Evolutionary conservation across 257 asterid genomes (phyloP), one percentile per base, ranked within the genome.

Genomic region (Salvia miltiorrhiza): DNA sequence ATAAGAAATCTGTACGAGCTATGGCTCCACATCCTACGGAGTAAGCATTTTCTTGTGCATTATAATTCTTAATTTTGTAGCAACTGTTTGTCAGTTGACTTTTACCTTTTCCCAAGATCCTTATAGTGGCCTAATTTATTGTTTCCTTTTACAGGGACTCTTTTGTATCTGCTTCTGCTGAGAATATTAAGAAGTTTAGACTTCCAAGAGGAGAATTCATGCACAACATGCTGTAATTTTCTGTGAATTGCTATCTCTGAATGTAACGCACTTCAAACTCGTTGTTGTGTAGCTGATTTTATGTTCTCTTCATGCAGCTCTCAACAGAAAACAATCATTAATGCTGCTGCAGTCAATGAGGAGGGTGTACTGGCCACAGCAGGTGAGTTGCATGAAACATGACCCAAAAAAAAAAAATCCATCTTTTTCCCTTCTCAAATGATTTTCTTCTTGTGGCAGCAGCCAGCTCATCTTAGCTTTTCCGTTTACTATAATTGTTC

Each of bases 181-280:
- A 94, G 81, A 91, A 94, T 65, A 94, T 92, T 8, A 94, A 94
- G 69, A 94, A 87, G 73, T 94, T 94, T 69, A 82, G 63, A 73
- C 97, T 94, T 79, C 99, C 99, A n/a, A 86, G 74, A 86, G 99
- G 99, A 84, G 97, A 89, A 79, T 91, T 94, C 74, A 69, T 91
- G 93, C 96, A 94, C 83, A 94, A 94, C 73, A 94, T 94, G 99
- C 97, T 94, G 99, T 94, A 78, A 89, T 97, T 86, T 81, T 58
- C 63, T 57, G n/a, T n/a, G n/a, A n/a, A n/a, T n/a, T n/a, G n/a
- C n/a, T n/a, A n/a, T n/a, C n/a, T n/a, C n/a, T 33, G 12, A 32
- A 21, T 33, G 63, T 39, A 19, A 47, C 69, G 24, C 37, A 26
- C 12, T 3, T 32, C 39, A 1, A 52, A 16, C 37, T 43, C 11